Conservation (phyloP, 176 grass and related monocot species). For the Canna indica region DNA sequence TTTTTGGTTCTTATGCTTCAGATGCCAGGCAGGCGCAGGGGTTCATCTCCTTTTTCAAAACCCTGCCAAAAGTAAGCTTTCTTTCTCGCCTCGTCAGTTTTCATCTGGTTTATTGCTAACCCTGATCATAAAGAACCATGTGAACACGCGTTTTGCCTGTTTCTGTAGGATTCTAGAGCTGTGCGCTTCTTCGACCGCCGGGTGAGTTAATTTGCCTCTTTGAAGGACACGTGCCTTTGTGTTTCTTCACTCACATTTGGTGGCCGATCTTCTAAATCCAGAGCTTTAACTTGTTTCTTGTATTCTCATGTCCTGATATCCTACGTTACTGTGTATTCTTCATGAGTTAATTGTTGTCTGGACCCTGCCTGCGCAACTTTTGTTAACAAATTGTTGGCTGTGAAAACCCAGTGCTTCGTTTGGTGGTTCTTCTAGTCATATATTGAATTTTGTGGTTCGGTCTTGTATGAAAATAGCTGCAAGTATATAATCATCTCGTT, state of each 20-base stretch:
- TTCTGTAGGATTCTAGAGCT: conserved; percentile 53
- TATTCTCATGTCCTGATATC: background rate
- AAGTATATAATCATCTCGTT: background rate
- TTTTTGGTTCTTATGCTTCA: conserved; percentile 11
- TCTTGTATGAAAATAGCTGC: background rate
- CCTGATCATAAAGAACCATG: too few relatives aligned
- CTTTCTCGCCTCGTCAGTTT: background rate
- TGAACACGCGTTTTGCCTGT: background rate
- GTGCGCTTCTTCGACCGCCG: conserved; percentile 75
- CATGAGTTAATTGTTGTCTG: too few relatives aligned
- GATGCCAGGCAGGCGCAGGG: conserved; percentile 87
- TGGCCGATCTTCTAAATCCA: too few relatives aligned
- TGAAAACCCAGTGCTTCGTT: background rate
- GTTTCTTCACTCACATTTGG: background rate
- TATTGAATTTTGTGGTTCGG: background rate
- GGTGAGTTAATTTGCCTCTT: conserved; percentile 34
- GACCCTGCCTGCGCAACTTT: background rate
- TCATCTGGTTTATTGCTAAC: background rate
- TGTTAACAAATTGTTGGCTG: background rate
- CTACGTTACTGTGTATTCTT: background rate
- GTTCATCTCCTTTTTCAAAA: conserved; percentile 95
- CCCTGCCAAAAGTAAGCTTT: conserved; percentile 45
- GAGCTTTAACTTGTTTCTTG: background rate
- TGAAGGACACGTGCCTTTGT: background rate
- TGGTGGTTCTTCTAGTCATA: background rate